Conservation (phyloP, 495 filamentous ascomycete species). For the Xylaria intraflava region DNA sequence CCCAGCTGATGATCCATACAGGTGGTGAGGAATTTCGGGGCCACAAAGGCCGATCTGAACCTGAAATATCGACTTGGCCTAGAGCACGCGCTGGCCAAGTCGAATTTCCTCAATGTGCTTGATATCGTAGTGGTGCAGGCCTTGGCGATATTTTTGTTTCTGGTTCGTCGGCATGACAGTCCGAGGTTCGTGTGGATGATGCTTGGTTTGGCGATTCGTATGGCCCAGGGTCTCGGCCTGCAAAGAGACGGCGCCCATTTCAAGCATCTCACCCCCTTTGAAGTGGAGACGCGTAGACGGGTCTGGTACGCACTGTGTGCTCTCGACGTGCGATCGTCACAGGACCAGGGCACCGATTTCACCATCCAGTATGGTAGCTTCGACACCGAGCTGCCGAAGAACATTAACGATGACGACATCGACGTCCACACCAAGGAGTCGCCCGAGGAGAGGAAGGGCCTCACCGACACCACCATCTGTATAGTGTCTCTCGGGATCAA, state of each 20-base stretch:
- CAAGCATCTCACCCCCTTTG: conserved; percentile 39
- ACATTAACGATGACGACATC: conserved; percentile 44
- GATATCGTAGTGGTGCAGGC: conserved; percentile 43
- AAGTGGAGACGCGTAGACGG: conserved; percentile 43
- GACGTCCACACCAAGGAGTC: conserved; percentile 25
- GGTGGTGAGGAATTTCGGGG: conserved; percentile 45
- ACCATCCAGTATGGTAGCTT: conserved; percentile 31
- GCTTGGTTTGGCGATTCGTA: conserved; percentile 43
- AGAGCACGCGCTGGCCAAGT: conserved; percentile 48
- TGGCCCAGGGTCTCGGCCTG: conserved; percentile 45
- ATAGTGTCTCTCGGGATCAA: conserved; percentile 26
- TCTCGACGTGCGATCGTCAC: conserved; percentile 32
- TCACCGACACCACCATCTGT: conserved; percentile 31
- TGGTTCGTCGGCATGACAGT: conserved; percentile 45
- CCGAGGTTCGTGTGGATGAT: conserved; percentile 50
- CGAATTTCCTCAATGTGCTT: conserved; percentile 44
- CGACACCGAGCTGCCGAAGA: conserved; percentile 37
- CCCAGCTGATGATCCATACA: conserved; percentile 14
- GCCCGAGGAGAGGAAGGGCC: conserved; percentile 25
- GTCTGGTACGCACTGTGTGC: conserved; percentile 42
- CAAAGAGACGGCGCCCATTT: conserved; percentile 39
- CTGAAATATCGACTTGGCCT: conserved; percentile 48
- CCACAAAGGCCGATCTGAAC: conserved; percentile 42
- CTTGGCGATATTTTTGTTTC: conserved; percentile 41
- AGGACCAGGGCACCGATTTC: conserved; percentile 39